phyloP scores from a whole-genome alignment of 148 eudicot genomes.

The Fagopyrum esculentum region DNA sequence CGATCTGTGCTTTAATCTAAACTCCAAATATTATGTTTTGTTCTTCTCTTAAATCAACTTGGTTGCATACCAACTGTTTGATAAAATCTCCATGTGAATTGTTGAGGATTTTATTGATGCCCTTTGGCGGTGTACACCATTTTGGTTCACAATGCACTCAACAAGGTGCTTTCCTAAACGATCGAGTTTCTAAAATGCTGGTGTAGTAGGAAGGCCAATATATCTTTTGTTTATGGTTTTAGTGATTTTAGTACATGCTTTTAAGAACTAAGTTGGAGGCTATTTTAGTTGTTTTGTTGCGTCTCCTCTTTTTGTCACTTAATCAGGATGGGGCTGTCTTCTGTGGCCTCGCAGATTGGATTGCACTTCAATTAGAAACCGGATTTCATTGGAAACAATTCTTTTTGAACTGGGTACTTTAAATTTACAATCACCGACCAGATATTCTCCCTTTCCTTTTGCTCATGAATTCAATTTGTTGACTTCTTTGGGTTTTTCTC shows the following conservation, averaged over 20 bases:
- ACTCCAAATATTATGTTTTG: too few relatives aligned
- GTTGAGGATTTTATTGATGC: too few relatives aligned
- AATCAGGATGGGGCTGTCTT: neutral
- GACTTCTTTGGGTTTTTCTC: neutral
- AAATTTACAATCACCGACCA: neutral
- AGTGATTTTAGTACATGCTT: neutral
- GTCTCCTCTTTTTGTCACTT: neutral
- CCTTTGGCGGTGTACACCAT: too few relatives aligned
- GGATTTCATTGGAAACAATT: neutral
- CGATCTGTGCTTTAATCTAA: too few relatives aligned
- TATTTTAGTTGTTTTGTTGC: neutral
- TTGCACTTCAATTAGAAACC: neutral
- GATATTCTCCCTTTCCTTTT: constrained; percentile 1
- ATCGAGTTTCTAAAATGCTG: neutral
- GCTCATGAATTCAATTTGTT: neutral
- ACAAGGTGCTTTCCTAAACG: constrained; percentile 55
- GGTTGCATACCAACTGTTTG: too few relatives aligned
- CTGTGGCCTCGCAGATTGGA: neutral
- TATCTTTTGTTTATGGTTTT: neutral
- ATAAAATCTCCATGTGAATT: too few relatives aligned
- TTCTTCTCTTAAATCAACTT: too few relatives aligned
- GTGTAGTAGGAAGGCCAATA: neutral
- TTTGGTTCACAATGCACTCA: constrained; percentile 86
- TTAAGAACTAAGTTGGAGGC: neutral
- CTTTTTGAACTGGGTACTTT: neutral